These are phyloP conservation scores for Mortierella polycephala DNA, from an alignment of 371 early-diverging fungal genomes.

Conservation along the genomic window DNA sequence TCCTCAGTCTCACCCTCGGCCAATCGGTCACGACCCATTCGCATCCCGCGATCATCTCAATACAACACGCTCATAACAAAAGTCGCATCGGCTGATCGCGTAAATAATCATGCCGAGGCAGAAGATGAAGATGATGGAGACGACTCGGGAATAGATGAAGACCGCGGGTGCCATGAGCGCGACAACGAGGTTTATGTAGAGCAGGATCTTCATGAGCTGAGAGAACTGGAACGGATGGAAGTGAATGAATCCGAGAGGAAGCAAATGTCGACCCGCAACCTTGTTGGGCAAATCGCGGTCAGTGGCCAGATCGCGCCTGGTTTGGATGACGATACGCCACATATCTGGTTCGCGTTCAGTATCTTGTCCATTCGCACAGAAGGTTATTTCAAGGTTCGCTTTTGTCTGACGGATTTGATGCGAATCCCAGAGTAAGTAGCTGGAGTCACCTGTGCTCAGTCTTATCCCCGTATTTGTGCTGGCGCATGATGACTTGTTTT, in stretches of 20 bases:
- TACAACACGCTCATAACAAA: neutral
- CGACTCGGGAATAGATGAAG: constrained; percentile 8
- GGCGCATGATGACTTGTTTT: neutral
- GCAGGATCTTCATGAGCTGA: constrained; percentile 19
- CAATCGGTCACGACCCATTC: constrained; percentile 1
- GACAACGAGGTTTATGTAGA: constrained; percentile 27
- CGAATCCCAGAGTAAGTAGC: constrained; percentile 28
- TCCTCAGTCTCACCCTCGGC: neutral
- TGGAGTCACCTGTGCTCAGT: neutral
- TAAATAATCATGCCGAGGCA: neutral
- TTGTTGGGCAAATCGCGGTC: constrained; percentile 32
- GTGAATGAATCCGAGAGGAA: constrained; percentile 2
- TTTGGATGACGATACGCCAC: constrained; percentile 18
- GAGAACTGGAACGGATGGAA: constrained; percentile 14
- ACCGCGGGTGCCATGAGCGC: constrained; percentile 10
- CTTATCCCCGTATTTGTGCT: neutral
- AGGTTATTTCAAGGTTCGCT: constrained; percentile 40
- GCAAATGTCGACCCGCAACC: constrained; percentile 29
- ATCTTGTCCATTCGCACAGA: constrained; percentile 35
- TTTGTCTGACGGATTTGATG: constrained; percentile 29
- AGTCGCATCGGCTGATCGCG: neutral
- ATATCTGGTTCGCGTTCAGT: constrained; percentile 34
- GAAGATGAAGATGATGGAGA: constrained; percentile 4
- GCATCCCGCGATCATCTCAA: neutral
- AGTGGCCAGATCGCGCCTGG: constrained; percentile 32